Evolutionary conservation across 805 yeast species (phyloP).

Genomic region (Candida methanosorbosa): DNA sequence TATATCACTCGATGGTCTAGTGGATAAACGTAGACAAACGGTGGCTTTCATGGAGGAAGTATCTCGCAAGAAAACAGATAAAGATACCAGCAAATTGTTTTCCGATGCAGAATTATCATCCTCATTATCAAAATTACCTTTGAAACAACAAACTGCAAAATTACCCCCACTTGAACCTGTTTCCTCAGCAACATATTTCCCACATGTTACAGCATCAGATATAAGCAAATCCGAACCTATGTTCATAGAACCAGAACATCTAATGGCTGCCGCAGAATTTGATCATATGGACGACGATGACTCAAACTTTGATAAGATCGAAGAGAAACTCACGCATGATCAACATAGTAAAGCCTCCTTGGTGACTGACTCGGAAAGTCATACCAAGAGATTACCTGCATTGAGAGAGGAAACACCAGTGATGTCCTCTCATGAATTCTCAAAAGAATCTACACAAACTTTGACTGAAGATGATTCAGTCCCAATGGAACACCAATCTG

Average conservation of each 20-base stretch:
- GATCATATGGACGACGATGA: constrained; percentile 23
- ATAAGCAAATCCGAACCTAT: neutral
- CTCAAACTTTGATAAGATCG: constrained; percentile 17
- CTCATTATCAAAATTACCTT: neutral
- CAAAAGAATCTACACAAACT: neutral
- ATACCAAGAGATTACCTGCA: neutral
- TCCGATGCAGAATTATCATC: neutral
- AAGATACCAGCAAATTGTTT: neutral
- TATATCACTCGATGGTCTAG: neutral
- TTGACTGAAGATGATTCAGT: neutral
- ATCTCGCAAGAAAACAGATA: too few relatives aligned
- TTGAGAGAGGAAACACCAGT: neutral
- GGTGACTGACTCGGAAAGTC: neutral
- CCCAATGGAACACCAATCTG: neutral
- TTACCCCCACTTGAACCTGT: constrained; percentile 42
- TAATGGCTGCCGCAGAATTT: constrained; percentile 42
- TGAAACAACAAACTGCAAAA: neutral
- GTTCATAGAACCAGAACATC: constrained; percentile 25
- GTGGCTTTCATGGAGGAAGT: neutral
- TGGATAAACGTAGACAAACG: neutral
- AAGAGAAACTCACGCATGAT: constrained; percentile 14
- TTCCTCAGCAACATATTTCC: constrained; percentile 63
- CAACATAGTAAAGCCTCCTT: neutral
- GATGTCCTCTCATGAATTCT: neutral
- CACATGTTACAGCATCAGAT: constrained; percentile 40